Conservation (phyloP, 805 yeast genomes). For the Millerozyma miso region DNA sequence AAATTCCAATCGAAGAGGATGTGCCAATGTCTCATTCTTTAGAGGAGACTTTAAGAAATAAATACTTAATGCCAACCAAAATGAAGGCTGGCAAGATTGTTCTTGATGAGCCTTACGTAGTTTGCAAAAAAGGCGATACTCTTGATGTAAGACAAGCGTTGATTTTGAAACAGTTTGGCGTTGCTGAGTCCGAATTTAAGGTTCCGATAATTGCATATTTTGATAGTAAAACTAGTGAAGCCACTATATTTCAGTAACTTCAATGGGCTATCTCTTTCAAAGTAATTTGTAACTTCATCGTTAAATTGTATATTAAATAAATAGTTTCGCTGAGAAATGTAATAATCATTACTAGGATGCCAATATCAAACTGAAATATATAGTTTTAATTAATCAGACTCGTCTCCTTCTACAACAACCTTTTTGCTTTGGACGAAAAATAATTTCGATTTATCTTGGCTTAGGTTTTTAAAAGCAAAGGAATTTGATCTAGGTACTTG, state of each 20-base stretch:
- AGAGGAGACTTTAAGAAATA: slow-evolving; percentile 88
- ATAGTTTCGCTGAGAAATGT: background rate
- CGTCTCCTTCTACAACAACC: slow-evolving; percentile 7
- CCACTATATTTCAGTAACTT: slow-evolving; percentile 17
- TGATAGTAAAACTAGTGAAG: slow-evolving; percentile 50
- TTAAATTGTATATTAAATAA: background rate
- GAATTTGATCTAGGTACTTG: slow-evolving; percentile 76
- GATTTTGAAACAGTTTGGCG: slow-evolving; percentile 89
- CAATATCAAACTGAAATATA: no score
- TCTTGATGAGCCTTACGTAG: slow-evolving; percentile 70
- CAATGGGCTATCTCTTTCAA: background rate
- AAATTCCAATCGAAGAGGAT: slow-evolving; percentile 83
- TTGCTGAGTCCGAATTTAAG: slow-evolving; percentile 88
- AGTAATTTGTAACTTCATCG: background rate
- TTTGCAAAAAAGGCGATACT: slow-evolving; percentile 73
- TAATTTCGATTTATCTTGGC: slow-evolving; percentile 53
- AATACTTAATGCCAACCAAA: slow-evolving; percentile 85
- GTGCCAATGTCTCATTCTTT: slow-evolving; percentile 95
- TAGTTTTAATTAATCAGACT: slow-evolving; percentile 5
- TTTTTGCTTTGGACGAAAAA: slow-evolving; percentile 62
- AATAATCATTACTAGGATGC: background rate
- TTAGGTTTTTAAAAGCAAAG: slow-evolving; percentile 64
- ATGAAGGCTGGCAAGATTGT: slow-evolving; percentile 85
- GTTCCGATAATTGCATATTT: slow-evolving; percentile 77
- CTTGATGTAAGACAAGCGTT: slow-evolving; percentile 89